Conservation (phyloP, 768 basidiomycete genomes). For the Chalciporus pseudorubinellus region DNA sequence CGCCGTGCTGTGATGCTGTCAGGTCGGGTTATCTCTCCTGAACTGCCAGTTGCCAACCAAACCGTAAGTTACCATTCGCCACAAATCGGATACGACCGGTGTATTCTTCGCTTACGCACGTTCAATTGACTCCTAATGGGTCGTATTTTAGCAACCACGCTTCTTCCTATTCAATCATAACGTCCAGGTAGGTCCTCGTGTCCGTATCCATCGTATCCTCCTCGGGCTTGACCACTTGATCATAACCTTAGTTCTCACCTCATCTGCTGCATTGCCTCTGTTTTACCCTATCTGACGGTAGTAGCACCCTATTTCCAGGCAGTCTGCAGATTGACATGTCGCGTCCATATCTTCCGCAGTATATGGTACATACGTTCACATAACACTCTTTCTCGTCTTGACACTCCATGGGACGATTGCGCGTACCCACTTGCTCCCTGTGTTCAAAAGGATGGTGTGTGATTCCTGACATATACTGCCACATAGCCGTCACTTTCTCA, state of each 20-base stretch:
- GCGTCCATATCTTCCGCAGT: not conserved
- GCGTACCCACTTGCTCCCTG: not conserved
- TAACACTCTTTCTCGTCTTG: not conserved
- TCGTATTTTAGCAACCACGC: not conserved
- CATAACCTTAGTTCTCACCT: not conserved
- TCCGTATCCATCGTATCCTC: not conserved
- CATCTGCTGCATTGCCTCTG: not conserved
- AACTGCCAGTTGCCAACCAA: slow-evolving; percentile 1
- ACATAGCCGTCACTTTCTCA: not conserved
- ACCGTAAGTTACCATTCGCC: not conserved
- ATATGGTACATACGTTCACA: not conserved
- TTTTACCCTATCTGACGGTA: not conserved
- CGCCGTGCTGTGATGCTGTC: not conserved
- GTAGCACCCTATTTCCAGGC: not conserved
- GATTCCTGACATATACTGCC: not conserved
- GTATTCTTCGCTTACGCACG: not conserved
- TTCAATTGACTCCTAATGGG: not conserved
- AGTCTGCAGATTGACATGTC: not conserved
- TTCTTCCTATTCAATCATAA: slow-evolving; percentile 9
- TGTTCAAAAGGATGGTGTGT: not conserved
- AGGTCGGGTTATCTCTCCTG: not conserved
- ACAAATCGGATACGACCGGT: not conserved
- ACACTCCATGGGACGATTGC: not conserved
- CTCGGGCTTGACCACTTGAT: not conserved
- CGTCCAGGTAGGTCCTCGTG: not conserved